phyloP scores from a whole-genome alignment of 140 eudicot genomes.

The Cichorium intybus region DNA sequence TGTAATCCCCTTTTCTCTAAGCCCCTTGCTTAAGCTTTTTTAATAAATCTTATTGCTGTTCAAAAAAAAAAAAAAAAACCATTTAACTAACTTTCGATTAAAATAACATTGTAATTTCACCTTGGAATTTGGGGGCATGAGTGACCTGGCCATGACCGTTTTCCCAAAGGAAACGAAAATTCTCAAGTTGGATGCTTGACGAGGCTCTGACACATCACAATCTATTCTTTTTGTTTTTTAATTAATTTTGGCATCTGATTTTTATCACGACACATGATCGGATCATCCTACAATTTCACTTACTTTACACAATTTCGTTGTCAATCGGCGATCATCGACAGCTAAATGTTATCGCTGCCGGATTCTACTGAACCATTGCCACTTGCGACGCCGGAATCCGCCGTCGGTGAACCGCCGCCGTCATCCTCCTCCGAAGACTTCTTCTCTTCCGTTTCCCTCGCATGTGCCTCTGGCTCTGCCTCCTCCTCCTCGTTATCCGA shows the following conservation, averaged over 20 bases:
- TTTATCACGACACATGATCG: not conserved
- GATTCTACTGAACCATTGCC: constrained; percentile 28
- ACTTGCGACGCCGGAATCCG: constrained; percentile 15
- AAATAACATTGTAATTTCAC: too few species aligned
- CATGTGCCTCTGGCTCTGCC: constrained; percentile 31
- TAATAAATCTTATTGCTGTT: too few species aligned
- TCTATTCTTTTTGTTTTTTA: not conserved
- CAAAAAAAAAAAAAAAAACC: too few species aligned
- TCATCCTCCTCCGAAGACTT: constrained; percentile 51
- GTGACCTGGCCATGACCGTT: not conserved
- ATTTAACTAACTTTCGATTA: too few species aligned
- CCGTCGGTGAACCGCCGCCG: constrained; percentile 39
- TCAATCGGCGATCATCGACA: not conserved
- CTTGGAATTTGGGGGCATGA: not conserved
- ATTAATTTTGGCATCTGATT: not conserved
- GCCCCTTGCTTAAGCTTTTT: too few species aligned
- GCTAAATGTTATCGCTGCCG: constrained; percentile 14
- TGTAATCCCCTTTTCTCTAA: too few species aligned
- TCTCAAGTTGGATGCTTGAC: constrained; percentile 7
- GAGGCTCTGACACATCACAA: constrained; percentile 5
- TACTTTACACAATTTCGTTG: constrained; percentile 2
- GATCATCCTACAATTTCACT: constrained; percentile 4
- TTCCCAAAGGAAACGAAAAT: not conserved
- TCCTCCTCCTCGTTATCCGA: constrained; percentile 42
- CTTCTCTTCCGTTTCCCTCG: constrained; percentile 35